A percentile compares a stretch with the other conserved stretches of the same genome.
These are phyloP conservation scores for Chaetomium strumarium DNA, from an alignment of 2,329 filamentous ascomycete genomes.

Conservation along the genomic window DNA sequence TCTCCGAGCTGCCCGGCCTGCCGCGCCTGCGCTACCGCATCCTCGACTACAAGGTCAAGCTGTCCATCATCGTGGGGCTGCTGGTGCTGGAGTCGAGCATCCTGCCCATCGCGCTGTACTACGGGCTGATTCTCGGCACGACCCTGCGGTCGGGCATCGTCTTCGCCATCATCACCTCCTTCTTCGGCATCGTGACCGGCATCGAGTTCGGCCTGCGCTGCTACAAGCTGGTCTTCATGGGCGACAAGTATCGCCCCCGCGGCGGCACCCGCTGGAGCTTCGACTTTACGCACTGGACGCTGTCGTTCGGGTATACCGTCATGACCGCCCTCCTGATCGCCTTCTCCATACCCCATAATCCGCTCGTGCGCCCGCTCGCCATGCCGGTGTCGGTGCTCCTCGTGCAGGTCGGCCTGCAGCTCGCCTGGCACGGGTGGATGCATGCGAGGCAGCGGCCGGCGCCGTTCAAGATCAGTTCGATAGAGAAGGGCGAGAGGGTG, in stretches of 20 bases:
- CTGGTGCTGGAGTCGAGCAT: constrained; percentile 43
- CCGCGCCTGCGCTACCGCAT: constrained; percentile 33
- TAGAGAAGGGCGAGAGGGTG: constrained; percentile 52
- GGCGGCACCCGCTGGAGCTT: constrained; percentile 44
- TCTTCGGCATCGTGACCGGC: constrained; percentile 51
- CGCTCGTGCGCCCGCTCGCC: constrained; percentile 44
- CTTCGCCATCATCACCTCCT: constrained; percentile 49
- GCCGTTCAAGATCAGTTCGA: constrained; percentile 59
- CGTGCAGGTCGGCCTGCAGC: constrained; percentile 39
- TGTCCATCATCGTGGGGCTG: constrained; percentile 42
- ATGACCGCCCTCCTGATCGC: constrained; percentile 47
- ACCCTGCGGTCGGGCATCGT: constrained; percentile 34
- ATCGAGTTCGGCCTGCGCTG: constrained; percentile 46
- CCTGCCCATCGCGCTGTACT: constrained; percentile 49
- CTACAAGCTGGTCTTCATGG: constrained; percentile 42
- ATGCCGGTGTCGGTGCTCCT: constrained; percentile 48
- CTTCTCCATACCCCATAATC: constrained; percentile 43
- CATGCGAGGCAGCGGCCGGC: constrained; percentile 34
- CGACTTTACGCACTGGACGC: constrained; percentile 43
- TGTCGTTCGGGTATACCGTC: constrained; percentile 41
- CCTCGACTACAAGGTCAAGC: constrained; percentile 35
- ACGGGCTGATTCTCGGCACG: constrained; percentile 39
- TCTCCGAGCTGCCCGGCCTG: constrained; percentile 20
- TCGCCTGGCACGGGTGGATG: constrained; percentile 37
- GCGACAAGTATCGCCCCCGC: constrained; percentile 46